Base-by-base conservation (phyloP, 331 rosid genomes). In the Saraca asoca region DNA sequence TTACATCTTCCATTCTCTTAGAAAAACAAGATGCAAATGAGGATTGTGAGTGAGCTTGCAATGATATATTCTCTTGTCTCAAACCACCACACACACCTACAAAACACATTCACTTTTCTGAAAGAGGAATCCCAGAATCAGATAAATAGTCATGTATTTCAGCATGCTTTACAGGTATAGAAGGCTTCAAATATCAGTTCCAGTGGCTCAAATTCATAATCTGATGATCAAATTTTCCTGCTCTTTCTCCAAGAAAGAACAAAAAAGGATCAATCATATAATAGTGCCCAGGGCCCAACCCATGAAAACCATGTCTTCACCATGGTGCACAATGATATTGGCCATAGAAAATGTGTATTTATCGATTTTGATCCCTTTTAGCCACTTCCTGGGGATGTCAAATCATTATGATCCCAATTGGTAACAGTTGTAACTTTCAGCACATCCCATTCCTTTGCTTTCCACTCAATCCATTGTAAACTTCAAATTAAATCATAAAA, bases 1-100 rank as follows among this genome's bases (percentile, higher is more conserved):
- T 35, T 81, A 84, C 89, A 56, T 79, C 51, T 46, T 51, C 75
- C 53, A 84, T 41, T 74, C 70, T 81, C 64, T 35, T 44, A 61
- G 31, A 16, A 17, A 84, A 75, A 24, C 8, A 12, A 56, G 67
- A 41, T 42, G 62, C 31, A 64, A 84, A 84, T 54, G 68, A 1
- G 43, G 73, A 54, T 60, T 12, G 29, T 60, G 42, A 45, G 55
- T 39, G 61, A 44, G 31, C 58, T 42, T 51, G 68, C 75, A 77
- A 34, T 43, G 58, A 6, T 48, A 67, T 2, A 58, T 51, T 63
- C 65, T 70, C 79, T 62, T 58, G 53, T 51, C 52, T 75, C 49
- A 46, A 68, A 69, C 52, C 73, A 54, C 57, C 17, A 44, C 60
- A 67, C 16, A 13, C 63, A 72, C 84, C 86, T 78, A 73, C 29